phyloP scores from a whole-genome alignment of 1,139 yeast species.

The Candida sanyaensis region DNA sequence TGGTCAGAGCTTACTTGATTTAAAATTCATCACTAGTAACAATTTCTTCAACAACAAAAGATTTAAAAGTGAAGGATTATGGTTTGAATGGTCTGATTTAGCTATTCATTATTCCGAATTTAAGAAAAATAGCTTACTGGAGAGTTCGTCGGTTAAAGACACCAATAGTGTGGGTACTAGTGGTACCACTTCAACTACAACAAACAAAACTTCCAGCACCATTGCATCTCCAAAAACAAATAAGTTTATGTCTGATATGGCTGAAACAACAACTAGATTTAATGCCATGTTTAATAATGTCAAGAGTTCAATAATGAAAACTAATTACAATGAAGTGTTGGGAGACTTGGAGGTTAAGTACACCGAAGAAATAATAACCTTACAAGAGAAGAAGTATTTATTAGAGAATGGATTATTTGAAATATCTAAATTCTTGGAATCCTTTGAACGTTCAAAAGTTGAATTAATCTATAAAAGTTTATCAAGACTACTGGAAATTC shows the following conservation, averaged over 20 bases:
- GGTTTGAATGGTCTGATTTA: slow-evolving; percentile 51
- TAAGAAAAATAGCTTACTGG: slow-evolving; percentile 1
- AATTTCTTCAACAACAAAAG: slow-evolving; percentile 36
- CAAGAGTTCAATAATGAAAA: slow-evolving; percentile 32
- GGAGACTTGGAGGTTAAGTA: slow-evolving; percentile 32
- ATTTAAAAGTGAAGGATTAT: slow-evolving; percentile 46
- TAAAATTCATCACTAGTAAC: slow-evolving; percentile 34
- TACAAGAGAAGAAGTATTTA: slow-evolving; percentile 33
- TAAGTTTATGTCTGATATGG: slow-evolving; percentile 26
- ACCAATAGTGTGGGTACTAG: slow-evolving; percentile 1
- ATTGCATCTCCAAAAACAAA: slow-evolving; percentile 1
- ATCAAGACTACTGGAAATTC: slow-evolving; percentile 37
- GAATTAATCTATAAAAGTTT: slow-evolving; percentile 37
- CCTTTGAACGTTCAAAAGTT: slow-evolving; percentile 39
- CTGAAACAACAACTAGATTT: slow-evolving; percentile 30
- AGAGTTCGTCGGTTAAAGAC: slow-evolving; percentile 5
- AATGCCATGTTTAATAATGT: slow-evolving; percentile 33
- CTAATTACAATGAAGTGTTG: slow-evolving; percentile 33
- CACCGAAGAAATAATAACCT: slow-evolving; percentile 31
- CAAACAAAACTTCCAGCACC: slow-evolving; percentile 6
- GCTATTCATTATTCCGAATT: slow-evolving; percentile 25
- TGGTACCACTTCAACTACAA: slow-evolving; percentile 3
- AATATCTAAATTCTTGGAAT: slow-evolving; percentile 29
- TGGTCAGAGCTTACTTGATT: slow-evolving; percentile 44
- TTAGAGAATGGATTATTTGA: slow-evolving; percentile 31